Evolutionary conservation across 177 flowering plant species (phyloP), one percentile per base, ranked within the genome.

Genomic region (Vitis hybrid): DNA sequence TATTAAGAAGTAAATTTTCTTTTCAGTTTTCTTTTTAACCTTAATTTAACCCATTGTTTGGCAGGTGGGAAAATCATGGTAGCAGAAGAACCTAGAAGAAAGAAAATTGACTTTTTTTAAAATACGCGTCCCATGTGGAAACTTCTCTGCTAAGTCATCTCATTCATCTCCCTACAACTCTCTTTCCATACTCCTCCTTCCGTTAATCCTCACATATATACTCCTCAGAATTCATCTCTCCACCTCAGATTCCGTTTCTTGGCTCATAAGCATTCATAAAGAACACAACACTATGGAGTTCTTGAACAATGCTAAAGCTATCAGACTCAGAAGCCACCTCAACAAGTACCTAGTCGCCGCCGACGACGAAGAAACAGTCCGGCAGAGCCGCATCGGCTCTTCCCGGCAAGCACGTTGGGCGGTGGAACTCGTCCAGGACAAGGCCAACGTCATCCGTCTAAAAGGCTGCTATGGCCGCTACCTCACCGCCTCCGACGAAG

Each of bases 401-500:
- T 68, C 82, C 3, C 46, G 27, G 0, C 65, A 61, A 2, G 80
- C 75, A 0, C 51, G 74, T 2, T 87, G 91, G 91, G n/a, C 69
- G 0, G 87, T 85, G 8, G 91, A 87, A 52, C 4, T 65, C 6
- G 80, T 81, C 6, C 63, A 46, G 7, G 78, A 68, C 1, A 14
- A 65, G 2, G 7, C 6, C 32, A 60, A 71, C n/a, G 21, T 67
- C 3, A 32, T 87, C 12, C 84, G 87, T 12, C 80, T 87, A 1
- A 82, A 77, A 66, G 84, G 86, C 73, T 79, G 76, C 61, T 54
- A 72, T 32, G 83, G 78, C n/a, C 66, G 67, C 11, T 85, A 85
- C 60, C 78, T 87, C 27, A 79, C 87, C 0, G 87, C 91, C 24
- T 62, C 82, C 1, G 76, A 82, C 3, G 66, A 52, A 10, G 65